Evolutionary conservation across 345 rosid genomes (phyloP), one percentile per base, ranked within the genome.

Genomic region (Hevea brasiliensis): DNA sequence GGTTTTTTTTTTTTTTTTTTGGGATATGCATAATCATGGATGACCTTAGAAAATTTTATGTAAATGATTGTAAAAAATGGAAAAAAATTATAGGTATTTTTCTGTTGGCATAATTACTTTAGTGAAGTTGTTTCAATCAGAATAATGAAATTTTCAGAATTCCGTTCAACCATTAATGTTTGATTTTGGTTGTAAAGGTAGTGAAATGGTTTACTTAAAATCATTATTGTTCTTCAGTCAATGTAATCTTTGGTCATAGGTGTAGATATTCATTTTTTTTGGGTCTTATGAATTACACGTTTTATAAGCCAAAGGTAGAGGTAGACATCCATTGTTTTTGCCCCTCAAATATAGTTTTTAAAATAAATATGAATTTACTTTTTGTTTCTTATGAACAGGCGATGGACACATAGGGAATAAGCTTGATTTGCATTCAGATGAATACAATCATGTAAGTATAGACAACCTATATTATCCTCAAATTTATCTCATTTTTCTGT

Each of bases 381-480:
- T 59, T 67, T 12, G 12, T 51, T 59, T 60, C 75, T 27, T 14
- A 13, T 81, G 20, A 64, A 72, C 82, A 91, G 97, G 79, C 56
- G 80, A 81, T 76, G 61, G 70, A 61, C 41, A 66, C 60, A 65
- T 67, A 20, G 79, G 67, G 67, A 82, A 79, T 72, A 80, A 76
- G 78, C 81, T 73, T 65, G 80, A 85, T 72, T 70, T 82, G 70
- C 84, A 80, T 29, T 69, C 84, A 23, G 67, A 24, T 41, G 85
- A 81, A 37, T 60, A 70, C 57, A 54, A 21, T 66, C 76, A 67
- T 71, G 91, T 89, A 77, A 90, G 92, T 77, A 21, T 27, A 4
- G 21, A 15, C 32, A 78, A 32, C 48, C 18, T 8, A 41, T n/a
- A 72, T 45, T 54, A 29, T 71, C 13, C 61, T 73, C 23, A 18